Conservation (phyloP, 768 basidiomycete genomes). For the Nidularia sp. region DNA sequence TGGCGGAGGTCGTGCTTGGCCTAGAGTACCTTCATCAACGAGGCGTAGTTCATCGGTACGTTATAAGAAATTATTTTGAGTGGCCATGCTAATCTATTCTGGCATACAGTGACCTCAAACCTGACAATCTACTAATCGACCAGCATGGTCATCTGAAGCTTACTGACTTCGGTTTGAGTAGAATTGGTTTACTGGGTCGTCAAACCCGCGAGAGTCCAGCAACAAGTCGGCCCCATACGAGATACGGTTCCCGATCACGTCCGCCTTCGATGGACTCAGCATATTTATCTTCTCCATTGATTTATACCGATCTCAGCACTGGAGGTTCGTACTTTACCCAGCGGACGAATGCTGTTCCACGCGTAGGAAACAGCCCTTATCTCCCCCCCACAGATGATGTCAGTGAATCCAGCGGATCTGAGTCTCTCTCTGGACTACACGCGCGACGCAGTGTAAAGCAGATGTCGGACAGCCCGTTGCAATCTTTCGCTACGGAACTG, state of each 20-base stretch:
- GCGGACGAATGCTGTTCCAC: slow-evolving; percentile 55
- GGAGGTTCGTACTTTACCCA: slow-evolving; percentile 82
- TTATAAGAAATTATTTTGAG: slow-evolving; percentile 5
- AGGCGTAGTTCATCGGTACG: slow-evolving; percentile 94
- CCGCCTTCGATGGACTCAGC: slow-evolving; percentile 81
- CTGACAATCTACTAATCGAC: slow-evolving; percentile 97
- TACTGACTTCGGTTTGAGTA: slow-evolving; percentile 95
- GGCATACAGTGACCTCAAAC: slow-evolving; percentile 84
- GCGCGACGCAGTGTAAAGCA: slow-evolving; percentile 37
- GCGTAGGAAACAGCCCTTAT: slow-evolving; percentile 63
- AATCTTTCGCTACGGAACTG: slow-evolving; percentile 83
- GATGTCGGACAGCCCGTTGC: slow-evolving; percentile 72
- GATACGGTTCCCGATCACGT: slow-evolving; percentile 69
- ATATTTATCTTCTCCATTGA: slow-evolving; percentile 73
- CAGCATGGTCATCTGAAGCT: slow-evolving; percentile 95
- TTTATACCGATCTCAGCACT: slow-evolving; percentile 49
- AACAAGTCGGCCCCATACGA: slow-evolving; percentile 39
- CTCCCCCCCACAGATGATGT: slow-evolving; percentile 72
- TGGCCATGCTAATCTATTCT: slow-evolving; percentile 6
- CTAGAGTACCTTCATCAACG: slow-evolving; percentile 95
- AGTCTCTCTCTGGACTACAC: slow-evolving; percentile 58
- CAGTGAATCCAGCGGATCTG: slow-evolving; percentile 85
- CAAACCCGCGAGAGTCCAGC: slow-evolving; percentile 77
- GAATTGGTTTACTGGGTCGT: slow-evolving; percentile 96
- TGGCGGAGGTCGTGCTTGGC: slow-evolving; percentile 93